Conservation (phyloP, 768 basidiomycete genomes). For the Lactarius sanguifluus region DNA sequence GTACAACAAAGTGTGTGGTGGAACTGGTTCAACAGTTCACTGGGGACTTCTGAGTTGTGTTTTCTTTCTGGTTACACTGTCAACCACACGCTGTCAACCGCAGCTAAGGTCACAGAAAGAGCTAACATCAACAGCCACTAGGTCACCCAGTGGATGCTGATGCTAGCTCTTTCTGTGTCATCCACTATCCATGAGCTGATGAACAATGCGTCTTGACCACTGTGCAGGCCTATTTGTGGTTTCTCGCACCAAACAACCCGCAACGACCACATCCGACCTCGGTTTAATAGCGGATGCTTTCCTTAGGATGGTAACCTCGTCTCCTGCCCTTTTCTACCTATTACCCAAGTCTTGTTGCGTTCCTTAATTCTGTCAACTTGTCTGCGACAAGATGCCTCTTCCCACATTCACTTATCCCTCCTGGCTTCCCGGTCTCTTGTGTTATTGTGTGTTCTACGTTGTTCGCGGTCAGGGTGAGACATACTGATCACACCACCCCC, state of each 20-base stretch:
- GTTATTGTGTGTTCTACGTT: constrained; percentile 15
- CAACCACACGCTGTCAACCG: neutral
- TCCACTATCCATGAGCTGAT: neutral
- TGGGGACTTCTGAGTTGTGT: neutral
- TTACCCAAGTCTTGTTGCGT: neutral
- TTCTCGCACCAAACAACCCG: neutral
- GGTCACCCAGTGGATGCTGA: too few species aligned
- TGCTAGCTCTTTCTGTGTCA: too few species aligned
- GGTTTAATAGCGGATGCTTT: neutral
- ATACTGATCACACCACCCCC: neutral
- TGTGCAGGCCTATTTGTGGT: neutral
- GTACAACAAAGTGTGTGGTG: neutral
- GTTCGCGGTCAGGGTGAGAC: neutral
- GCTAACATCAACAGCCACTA: neutral
- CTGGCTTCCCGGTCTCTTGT: constrained; percentile 5
- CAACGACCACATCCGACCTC: neutral
- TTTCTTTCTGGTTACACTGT: neutral
- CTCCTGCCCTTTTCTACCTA: neutral
- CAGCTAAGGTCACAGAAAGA: neutral
- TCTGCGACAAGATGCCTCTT: constrained; percentile 26
- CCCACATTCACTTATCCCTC: neutral
- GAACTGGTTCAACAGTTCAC: neutral
- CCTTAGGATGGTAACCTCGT: neutral
- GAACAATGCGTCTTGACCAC: constrained; percentile 3
- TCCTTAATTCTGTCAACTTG: constrained; percentile 1